These are phyloP conservation scores for Trichoderma simmonsii DNA, from an alignment of 2,329 filamentous ascomycete species.

Conservation along the genomic window DNA sequence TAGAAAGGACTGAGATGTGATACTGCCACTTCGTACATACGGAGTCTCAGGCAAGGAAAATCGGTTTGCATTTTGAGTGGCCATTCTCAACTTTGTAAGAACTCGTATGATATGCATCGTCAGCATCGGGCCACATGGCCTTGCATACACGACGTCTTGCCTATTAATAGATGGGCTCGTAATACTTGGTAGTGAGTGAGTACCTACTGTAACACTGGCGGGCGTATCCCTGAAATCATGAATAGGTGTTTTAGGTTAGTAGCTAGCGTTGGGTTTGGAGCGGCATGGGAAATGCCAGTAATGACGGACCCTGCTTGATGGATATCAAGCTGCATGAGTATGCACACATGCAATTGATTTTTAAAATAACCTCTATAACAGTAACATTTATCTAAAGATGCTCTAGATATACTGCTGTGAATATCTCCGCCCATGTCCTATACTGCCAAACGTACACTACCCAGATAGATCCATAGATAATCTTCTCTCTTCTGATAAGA, in stretches of 20 bases:
- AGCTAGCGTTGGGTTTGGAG: not conserved
- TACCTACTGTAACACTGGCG: not conserved
- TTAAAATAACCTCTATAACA: not conserved
- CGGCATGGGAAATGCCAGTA: not conserved
- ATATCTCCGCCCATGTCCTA: not conserved
- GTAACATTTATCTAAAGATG: not conserved
- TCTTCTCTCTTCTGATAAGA: not conserved
- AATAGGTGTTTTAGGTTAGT: conserved; percentile 7
- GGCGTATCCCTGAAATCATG: conserved; percentile 1
- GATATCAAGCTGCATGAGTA: not conserved
- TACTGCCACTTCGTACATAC: not conserved
- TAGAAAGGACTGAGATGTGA: not conserved
- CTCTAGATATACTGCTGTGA: not conserved
- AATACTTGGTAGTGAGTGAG: not conserved
- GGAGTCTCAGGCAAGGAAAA: not conserved
- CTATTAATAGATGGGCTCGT: not conserved
- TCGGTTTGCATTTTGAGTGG: not conserved
- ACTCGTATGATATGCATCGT: conserved; percentile 1
- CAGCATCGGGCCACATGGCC: not conserved
- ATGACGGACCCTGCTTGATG: not conserved
- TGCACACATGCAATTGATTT: not conserved
- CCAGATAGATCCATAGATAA: not conserved
- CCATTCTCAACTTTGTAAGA: not conserved
- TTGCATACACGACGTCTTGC: not conserved
- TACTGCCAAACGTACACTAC: not conserved